Evolutionary conservation across 2,329 filamentous ascomycete species (phyloP), one percentile per base, ranked within the genome.

Genomic region (Neofusicoccum cordaticola): DNA sequence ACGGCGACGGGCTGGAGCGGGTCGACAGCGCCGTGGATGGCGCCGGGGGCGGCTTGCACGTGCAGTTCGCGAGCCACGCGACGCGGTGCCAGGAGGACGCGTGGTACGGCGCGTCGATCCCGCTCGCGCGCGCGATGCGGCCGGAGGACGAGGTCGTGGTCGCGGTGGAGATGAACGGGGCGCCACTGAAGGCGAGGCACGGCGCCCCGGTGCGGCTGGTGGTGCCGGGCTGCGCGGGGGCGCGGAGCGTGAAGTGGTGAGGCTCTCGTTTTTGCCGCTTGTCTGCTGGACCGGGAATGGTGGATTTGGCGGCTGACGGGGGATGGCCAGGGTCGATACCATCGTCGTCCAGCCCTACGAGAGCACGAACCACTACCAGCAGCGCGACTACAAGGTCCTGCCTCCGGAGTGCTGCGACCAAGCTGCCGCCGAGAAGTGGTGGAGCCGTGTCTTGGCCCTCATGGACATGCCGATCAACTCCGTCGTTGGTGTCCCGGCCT

Each of bases 31-130:
- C 8, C 9, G 53, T 44, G 8, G 53, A 35, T 3, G 37, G 22
- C 35, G 52, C 5, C 12, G 8, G 15, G 8, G 15, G 22, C 6
- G 70, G 72, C 39, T 74, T 78, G 12, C 83, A 87, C 74, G 84
- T 86, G 2, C 82, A 82, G 1, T 88, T 88, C 71, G 81, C 82
- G 13, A 86, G 83, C 68, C 79, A 81, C 66, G 78, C 83, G 66
- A 81, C 80, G 2, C 74, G 78, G n/a, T 82, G 79, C 45, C 81
- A 87, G 71, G 83, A 86, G 2, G 85, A 86, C 65, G 77, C 77
- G n/a, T 87, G 81, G 77, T 88, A 87, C 70, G 85, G 85, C 8
- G 82, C 80, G 15, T 84, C 81, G 63, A 83, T 87, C 48, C 77
- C 81, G n/a, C 71, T 85, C 19, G 73, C 72, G 19, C 75, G 82